A percentile compares a stretch with the other conserved stretches of the same genome.
Conservation (phyloP, 305 asterid genomes). For the Rubia peregrina region DNA sequence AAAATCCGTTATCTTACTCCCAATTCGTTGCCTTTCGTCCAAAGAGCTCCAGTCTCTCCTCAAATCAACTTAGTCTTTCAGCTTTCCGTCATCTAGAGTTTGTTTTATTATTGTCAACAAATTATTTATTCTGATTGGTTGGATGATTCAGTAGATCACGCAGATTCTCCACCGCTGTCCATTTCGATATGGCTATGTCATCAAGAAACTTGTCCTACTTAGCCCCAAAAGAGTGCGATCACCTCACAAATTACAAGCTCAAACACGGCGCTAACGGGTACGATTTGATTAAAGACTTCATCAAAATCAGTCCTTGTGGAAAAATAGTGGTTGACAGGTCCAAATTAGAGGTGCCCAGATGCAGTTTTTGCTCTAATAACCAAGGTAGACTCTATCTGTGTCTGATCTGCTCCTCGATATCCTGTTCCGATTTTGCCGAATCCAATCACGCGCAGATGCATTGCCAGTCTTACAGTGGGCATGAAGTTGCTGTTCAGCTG, state of each 20-base stretch:
- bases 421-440: conserved; percentile 35
- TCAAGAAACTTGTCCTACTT: conserved; percentile 34
- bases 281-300: conserved; percentile 36
- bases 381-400: conserved; percentile 51
- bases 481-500: conserved; percentile 51
- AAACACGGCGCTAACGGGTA: conserved; percentile 44
- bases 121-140: neutral
- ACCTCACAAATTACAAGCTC: conserved; percentile 56
- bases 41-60: neutral
- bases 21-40: neutral
- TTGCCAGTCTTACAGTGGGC: conserved; percentile 38
- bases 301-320: conserved; percentile 49
- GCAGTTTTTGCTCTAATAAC: conserved; percentile 44
- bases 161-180: conserved; percentile 19
- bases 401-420: conserved; percentile 59
- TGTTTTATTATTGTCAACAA: neutral
- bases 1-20: neutral
- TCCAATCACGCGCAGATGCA: conserved; percentile 47
- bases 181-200: conserved; percentile 33
- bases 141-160: conserved; percentile 1
- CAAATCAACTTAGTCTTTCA: neutral
- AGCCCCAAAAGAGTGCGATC: conserved; percentile 49
- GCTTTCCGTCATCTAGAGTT: neutral
- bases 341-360: conserved; percentile 38
- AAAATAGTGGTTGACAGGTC: conserved; percentile 36